Base-by-base conservation (phyloP, 768 basidiomycete species). In the Chiua virens region DNA sequence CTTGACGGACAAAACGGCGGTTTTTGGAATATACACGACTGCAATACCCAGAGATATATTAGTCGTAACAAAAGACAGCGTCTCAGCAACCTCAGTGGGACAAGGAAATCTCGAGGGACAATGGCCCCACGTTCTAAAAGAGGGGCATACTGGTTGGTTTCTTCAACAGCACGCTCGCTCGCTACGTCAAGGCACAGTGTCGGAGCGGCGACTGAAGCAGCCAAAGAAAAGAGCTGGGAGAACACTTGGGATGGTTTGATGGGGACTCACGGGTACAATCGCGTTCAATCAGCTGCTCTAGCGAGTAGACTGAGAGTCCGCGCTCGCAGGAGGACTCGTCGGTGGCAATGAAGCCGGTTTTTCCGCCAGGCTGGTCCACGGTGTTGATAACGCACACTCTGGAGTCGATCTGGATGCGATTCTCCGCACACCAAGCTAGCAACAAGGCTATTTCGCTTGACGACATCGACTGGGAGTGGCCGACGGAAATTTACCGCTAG, bases 11-110 rank as follows among this genome's bases (percentile, higher is more conserved):
- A 90, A 72, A 18, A 89, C 76, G 40, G 79, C 73, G 48, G 71
- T 54, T 67, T 82, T 86, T 32, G 85, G 82, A 59, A 89, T 87
- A 32, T 73, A 74, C 8, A 81, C 84, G 44, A 89, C 87, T 89
- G 49, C 18, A 30, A 50, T 20, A 10, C 28, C 37, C 30, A 43
- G 44, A 43, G 46, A 56, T 41, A 45, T 45, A 42, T 58, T 10
- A 56, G 47, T n/a, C 30, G 17, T 40, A 32, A 35, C 52, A 15
- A 42, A 41, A 40, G 40, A 18, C 8, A 28, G 37, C 8, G 18
- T 47, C 23, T 32, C 28, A 34, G 3, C 1, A 23, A 55, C 30
- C 45, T 42, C 28, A 48, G 15, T 23, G 8, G 37, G 22, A 34
- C 9, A 18, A 43, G 15, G 49, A 49, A 53, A 50, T 30, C 23